Base-by-base conservation (phyloP, 352 stramenopile species). In the Pythium myriotylum region DNA sequence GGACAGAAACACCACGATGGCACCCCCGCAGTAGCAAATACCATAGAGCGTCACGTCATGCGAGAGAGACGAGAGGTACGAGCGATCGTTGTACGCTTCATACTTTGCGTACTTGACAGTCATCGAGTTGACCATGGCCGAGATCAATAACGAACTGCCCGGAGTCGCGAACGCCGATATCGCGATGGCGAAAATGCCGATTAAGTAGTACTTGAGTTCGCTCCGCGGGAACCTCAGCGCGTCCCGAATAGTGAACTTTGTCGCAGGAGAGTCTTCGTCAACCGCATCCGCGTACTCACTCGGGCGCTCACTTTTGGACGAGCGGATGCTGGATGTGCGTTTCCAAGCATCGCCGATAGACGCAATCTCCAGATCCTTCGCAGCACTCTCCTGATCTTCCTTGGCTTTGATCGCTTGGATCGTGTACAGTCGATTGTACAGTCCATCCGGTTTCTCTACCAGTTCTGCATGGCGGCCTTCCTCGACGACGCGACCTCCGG, bases 401-500 rank as follows among this genome's bases (percentile, higher is more conserved):
- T 65, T 22, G 13, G 45, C 55, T 41, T 61, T 54, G 32, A 43
- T 3, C 39, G 71, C 48, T 33, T 69, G 62, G 14, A 72, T 65
- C 5, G 12, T 51, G 45, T 70, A 71, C 41, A 75, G 43, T 16
- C 37, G 62, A 12, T 35, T 58, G 41, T 78, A 78, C 1, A 72
- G 14, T 20, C 67, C 72, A 27, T 70, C 79, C 8, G 94, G 65
- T 13, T 88, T 86, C 41, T 65, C 39, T 39, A 85, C 17, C 2
- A 85, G 65, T 32, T 70, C 63, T 7, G 62, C 54, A 58, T 83
- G 74, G 27, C 65, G 58, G 4, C 76, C 76, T 48, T 81, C 66
- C 39, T 85, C 76, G 9, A 77, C 67, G 9, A 77, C 53, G 26
- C 54, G 50, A 0, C 76, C 76, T n/a, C 58, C 62, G 17, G 69